Evolutionary conservation across 768 basidiomycete species (phyloP).

Genomic region (Pleurotus djamor): DNA sequence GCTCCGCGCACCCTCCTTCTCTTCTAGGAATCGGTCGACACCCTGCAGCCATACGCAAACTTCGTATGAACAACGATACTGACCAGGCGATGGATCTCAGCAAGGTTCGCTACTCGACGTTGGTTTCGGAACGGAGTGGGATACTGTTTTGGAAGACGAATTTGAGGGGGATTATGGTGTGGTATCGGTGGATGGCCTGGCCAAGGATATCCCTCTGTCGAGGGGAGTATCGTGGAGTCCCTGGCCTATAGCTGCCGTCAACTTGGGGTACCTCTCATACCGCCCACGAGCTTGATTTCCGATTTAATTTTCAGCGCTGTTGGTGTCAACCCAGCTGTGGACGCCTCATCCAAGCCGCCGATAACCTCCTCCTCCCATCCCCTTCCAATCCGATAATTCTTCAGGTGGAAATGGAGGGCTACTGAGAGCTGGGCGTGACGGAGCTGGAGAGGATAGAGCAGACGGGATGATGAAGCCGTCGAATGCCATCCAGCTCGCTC

Average conservation of each 20-base stretch:
- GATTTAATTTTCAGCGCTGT: constrained; percentile 82
- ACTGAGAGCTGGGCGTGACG: constrained; percentile 10
- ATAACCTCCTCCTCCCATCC: constrained; percentile 33
- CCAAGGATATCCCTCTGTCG: constrained; percentile 37
- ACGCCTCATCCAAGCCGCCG: constrained; percentile 66
- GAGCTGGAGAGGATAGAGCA: constrained; percentile 6
- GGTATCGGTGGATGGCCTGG: constrained; percentile 44
- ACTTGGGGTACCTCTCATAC: constrained; percentile 70
- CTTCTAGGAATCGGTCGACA: constrained; percentile 71
- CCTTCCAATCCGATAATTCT: constrained; percentile 33
- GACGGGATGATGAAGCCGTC: constrained; percentile 16
- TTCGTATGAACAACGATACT: neutral
- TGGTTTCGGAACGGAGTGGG: constrained; percentile 39
- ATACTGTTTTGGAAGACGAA: constrained; percentile 62
- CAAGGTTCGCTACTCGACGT: constrained; percentile 43
- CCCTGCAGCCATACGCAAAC: constrained; percentile 35
- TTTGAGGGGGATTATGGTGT: constrained; percentile 60
- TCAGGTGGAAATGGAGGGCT: constrained; percentile 31
- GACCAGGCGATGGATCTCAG: constrained; percentile 45
- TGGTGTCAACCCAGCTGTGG: constrained; percentile 52
- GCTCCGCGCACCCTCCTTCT: constrained; percentile 52
- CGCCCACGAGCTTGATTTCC: constrained; percentile 58
- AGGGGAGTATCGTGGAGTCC: constrained; percentile 32
- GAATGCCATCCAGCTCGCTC: constrained; percentile 34
- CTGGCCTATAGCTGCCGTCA: constrained; percentile 66